phyloP scores from a whole-genome alignment of 768 basidiomycete genomes.

The Lactarius deliciosus region DNA sequence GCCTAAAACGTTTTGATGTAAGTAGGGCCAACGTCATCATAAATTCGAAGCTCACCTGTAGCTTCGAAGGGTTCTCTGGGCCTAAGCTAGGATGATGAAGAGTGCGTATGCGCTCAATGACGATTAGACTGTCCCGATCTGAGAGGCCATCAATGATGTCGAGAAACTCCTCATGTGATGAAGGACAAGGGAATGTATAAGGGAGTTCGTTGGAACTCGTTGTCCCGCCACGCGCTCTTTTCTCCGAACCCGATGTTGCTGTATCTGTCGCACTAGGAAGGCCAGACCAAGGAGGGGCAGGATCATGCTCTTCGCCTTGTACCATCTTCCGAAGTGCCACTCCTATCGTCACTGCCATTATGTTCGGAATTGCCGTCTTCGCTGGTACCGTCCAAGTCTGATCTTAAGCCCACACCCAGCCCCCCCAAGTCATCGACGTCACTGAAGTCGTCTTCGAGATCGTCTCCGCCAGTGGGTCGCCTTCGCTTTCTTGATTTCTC shows the following conservation, averaged over 20 bases:
- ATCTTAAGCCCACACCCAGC: constrained; percentile 39
- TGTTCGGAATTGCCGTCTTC: constrained; percentile 30
- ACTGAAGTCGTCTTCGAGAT: constrained; percentile 85
- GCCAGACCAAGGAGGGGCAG: background rate
- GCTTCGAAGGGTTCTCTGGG: constrained; percentile 86
- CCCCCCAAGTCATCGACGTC: constrained; percentile 32
- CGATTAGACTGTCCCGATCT: constrained; percentile 71
- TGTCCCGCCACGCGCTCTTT: background rate
- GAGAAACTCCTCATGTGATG: constrained; percentile 86
- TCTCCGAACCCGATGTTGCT: background rate
- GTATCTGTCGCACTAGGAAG: background rate
- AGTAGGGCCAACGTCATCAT: constrained; percentile 5
- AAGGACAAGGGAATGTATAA: constrained; percentile 89
- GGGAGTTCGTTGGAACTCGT: constrained; percentile 62
- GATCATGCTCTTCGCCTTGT: constrained; percentile 36
- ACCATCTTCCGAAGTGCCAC: constrained; percentile 35
- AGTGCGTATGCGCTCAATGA: constrained; percentile 87
- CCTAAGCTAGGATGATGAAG: constrained; percentile 92
- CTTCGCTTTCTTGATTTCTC: constrained; percentile 50
- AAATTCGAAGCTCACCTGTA: constrained; percentile 62
- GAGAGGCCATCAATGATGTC: constrained; percentile 70
- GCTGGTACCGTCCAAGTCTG: constrained; percentile 22
- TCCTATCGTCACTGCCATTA: constrained; percentile 35
- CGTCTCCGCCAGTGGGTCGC: constrained; percentile 70
- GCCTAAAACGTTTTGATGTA: constrained; percentile 43